Evolutionary conservation across 371 early-diverging fungal genomes (phyloP).

Genomic region (Capillidium rhysosporum): DNA sequence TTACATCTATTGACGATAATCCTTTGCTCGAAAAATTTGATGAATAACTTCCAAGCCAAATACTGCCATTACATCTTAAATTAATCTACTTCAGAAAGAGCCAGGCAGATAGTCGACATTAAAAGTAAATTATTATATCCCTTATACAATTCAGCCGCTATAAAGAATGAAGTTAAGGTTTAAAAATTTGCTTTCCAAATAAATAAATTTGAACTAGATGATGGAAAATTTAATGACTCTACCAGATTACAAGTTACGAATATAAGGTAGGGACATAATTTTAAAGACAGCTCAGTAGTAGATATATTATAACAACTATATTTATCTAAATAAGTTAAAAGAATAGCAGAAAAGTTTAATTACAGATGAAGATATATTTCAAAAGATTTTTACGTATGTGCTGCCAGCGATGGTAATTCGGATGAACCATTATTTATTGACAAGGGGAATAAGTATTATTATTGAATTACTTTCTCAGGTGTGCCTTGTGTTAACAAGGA

Average conservation of each 20-base stretch:
- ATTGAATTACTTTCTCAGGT: neutral
- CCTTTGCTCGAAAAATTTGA: neutral
- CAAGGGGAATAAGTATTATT: neutral
- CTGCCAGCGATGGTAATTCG: neutral
- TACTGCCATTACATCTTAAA: neutral
- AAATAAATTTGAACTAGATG: neutral
- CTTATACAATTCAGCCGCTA: neutral
- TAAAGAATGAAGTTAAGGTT: neutral
- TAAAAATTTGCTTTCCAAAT: neutral
- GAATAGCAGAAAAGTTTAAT: neutral
- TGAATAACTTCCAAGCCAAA: neutral
- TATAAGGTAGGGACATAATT: constrained; percentile 1
- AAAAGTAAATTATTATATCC: neutral
- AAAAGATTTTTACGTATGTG: neutral
- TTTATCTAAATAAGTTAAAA: neutral
- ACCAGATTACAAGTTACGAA: neutral
- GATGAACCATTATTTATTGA: neutral
- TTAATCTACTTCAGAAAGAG: neutral
- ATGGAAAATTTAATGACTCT: neutral
- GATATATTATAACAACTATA: constrained; percentile 1
- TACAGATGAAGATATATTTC: neutral
- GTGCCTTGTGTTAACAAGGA: neutral
- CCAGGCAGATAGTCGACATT: neutral
- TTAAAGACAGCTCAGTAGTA: neutral
- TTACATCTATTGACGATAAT: neutral